Conservation (phyloP, 805 yeast species). For the baker's yeast (Saccharomyces cerevisiae) region DNA sequence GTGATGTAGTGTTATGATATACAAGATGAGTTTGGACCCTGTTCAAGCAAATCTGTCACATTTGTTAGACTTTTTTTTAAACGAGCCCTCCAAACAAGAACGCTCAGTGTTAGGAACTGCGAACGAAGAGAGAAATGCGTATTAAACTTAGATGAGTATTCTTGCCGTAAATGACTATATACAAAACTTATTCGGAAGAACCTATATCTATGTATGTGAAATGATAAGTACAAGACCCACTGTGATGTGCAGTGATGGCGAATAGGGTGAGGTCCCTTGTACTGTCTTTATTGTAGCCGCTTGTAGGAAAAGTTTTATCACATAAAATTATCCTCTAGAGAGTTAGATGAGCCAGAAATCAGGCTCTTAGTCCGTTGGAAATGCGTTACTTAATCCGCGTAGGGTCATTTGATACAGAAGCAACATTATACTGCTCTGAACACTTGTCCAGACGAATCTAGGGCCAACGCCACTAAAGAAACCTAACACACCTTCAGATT, state of each 20-base stretch:
- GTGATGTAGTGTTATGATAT: neutral
- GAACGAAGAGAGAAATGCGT: neutral
- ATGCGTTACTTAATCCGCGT: constrained; percentile 32
- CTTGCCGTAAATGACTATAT: neutral
- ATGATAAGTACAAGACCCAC: neutral
- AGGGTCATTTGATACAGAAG: constrained; percentile 75
- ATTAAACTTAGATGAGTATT: neutral
- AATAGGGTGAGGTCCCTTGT: neutral
- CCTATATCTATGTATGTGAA: neutral
- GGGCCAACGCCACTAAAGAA: constrained; percentile 95
- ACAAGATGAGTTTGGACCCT: neutral
- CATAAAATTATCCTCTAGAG: neutral
- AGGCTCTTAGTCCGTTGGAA: neutral
- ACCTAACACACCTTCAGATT: constrained; percentile 67
- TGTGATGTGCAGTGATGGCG: neutral
- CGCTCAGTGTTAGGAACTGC: neutral
- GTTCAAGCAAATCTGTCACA: neutral
- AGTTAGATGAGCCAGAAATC: neutral
- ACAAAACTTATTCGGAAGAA: neutral
- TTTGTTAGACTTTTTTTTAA: neutral
- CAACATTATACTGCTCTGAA: constrained; percentile 91
- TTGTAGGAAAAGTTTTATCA: neutral
- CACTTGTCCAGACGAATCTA: constrained; percentile 89
- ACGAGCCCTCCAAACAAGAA: neutral
- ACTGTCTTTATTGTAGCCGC: neutral